Conservation (phyloP, 1,284 basidiomycete species). For the Leccinum pseudoinsigne region DNA sequence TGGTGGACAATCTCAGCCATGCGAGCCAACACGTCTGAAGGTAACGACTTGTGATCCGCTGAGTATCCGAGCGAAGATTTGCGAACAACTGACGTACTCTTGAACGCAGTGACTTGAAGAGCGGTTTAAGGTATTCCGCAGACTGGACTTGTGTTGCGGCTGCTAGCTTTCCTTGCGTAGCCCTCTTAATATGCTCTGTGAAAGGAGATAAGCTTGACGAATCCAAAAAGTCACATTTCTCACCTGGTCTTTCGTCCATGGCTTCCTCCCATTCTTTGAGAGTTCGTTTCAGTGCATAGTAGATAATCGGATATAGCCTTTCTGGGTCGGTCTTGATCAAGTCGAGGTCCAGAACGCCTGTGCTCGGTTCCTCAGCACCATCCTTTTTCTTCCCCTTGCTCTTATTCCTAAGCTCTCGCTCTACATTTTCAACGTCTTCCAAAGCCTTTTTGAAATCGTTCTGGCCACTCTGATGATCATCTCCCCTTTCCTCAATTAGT, state of each 20-base stretch:
- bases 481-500: constrained; percentile 87
- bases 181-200: constrained; percentile 76
- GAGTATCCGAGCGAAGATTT: constrained; percentile 11
- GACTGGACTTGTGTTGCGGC: constrained; percentile 96
- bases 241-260: constrained; percentile 89
- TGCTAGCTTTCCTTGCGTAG: constrained; percentile 90
- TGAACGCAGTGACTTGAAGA: constrained; percentile 89
- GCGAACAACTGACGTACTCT: constrained; percentile 54
- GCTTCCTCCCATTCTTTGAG: constrained; percentile 96
- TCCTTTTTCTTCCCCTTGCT: constrained; percentile 69
- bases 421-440: constrained; percentile 87
- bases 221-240: not conserved
- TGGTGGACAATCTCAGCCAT: constrained; percentile 96
- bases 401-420: constrained; percentile 66
- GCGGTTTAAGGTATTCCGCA: constrained; percentile 94
- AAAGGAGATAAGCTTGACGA: constrained; percentile 9
- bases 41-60: constrained; percentile 60
- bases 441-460: constrained; percentile 96
- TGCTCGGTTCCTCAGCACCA: constrained; percentile 46
- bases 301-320: constrained; percentile 96
- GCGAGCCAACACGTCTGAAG: constrained; percentile 82
- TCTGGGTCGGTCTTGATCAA: constrained; percentile 93
- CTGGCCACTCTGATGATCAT: constrained; percentile 73
- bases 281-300: constrained; percentile 91
- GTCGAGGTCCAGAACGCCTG: constrained; percentile 70